Evolutionary conservation across 345 rosid species (phyloP), one percentile per base, ranked within the genome.

Genomic region (Pugionium dolabratum): DNA sequence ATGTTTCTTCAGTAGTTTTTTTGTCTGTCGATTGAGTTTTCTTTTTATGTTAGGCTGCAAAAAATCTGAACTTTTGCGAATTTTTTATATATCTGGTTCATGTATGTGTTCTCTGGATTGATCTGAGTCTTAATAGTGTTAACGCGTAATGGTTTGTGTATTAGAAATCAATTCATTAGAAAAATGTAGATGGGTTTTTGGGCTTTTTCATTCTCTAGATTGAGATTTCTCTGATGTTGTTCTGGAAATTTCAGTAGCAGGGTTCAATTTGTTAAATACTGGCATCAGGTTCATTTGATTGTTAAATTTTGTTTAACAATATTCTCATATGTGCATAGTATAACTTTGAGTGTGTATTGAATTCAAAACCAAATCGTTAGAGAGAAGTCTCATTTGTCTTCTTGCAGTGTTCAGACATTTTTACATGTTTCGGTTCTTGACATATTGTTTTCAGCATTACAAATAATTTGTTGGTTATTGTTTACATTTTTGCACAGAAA

Each of bases 401-500:
- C 1, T 35, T 27, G 25, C 26, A 48, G 9, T 45, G 27, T 30
- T 51, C 9, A 59, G 7, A 29, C 7, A 33, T 41, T 33, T 59
- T 29, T 6, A 6, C 2, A 6, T 7, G 44, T 2, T 62, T 51
- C 7, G 7, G 33, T 43, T 33, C 8, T 37, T 55, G 41, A 42
- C 11, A 45, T 35, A 51, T 41, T 33, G 11, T 33, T 39, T 64
- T 10, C 9, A 4, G 5, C 9, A 41, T 9, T 18, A 25, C 4
- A 37, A n/a, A 35, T 40, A 36, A 40, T 28, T 28, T 49, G 18
- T 18, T 18, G 18, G 2, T 4, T 42, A 4, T 28, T 9, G 3
- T 48, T 42, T 41, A 6, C 11, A 46, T 78, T 68, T 62, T 18
- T 58, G 64, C 3, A 37, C 41, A 32, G 75, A 53, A 69, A 59